Conservation (phyloP, 2,329 filamentous ascomycete species). For the Escovopsis sp. region DNA sequence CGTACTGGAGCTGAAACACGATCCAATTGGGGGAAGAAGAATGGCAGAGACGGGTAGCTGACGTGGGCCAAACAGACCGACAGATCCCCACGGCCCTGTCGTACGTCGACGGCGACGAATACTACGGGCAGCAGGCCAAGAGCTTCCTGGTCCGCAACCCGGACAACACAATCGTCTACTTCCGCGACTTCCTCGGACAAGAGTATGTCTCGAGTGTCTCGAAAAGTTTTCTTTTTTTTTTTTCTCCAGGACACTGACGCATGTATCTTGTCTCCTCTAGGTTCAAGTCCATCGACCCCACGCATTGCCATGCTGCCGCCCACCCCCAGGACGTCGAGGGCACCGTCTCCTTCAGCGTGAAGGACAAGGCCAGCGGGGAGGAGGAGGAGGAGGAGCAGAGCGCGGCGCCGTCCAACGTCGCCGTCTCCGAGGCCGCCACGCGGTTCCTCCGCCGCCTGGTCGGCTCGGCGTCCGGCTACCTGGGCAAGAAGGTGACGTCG, state of each 20-base stretch:
- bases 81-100: constrained; percentile 92
- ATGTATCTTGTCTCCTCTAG: constrained; percentile 19
- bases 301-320: constrained; percentile 82
- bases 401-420: constrained; percentile 43
- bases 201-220: constrained; percentile 42
- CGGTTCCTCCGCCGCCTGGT: constrained; percentile 73
- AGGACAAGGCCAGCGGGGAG: constrained; percentile 55
- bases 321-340: constrained; percentile 66
- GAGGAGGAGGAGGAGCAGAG: constrained; percentile 9
- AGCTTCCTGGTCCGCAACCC: constrained; percentile 83
- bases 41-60: background rate
- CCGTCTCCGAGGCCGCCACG: constrained; percentile 68
- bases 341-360: constrained; percentile 66
- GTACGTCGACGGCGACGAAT: constrained; percentile 92
- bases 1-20: constrained; percentile 16
- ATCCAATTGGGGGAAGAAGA: constrained; percentile 2
- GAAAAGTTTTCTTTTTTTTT: too few relatives aligned
- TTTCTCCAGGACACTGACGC: background rate
- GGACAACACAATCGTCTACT: constrained; percentile 86
- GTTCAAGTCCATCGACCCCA: constrained; percentile 93
- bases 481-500: constrained; percentile 87
- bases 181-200: constrained; percentile 90
- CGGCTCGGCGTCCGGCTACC: constrained; percentile 74
- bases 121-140: constrained; percentile 92
- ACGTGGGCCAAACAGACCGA: constrained; percentile 47